phyloP scores from a whole-genome alignment of 2,329 filamentous ascomycete genomes.

The Fusarium floridanum region DNA sequence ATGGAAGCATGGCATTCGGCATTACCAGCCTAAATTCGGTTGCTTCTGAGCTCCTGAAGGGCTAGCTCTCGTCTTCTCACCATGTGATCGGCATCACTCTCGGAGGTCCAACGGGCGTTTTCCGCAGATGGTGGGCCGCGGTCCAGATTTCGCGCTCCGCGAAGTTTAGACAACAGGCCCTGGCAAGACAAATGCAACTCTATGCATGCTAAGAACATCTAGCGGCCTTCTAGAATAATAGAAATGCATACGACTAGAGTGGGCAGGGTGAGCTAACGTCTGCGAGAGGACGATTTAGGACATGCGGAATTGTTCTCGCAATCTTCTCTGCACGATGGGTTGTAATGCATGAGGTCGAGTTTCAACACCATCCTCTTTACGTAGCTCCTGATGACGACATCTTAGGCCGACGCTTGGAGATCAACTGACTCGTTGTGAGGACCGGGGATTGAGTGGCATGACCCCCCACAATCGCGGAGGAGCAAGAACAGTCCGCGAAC shows the following conservation, averaged over 20 bases:
- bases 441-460: neutral
- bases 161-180: neutral
- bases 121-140: neutral
- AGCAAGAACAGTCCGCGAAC: neutral
- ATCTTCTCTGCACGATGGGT: neutral
- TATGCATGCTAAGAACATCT: neutral
- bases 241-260: neutral
- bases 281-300: neutral
- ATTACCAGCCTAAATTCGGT: neutral
- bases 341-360: neutral
- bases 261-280: neutral
- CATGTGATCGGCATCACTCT: neutral
- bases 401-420: neutral
- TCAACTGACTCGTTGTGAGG: neutral
- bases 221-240: neutral
- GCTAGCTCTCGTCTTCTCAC: neutral
- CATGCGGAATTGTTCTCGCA: neutral
- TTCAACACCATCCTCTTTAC: neutral
- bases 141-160: neutral
- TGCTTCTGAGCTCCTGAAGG: neutral
- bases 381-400: neutral
- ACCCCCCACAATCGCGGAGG: neutral
- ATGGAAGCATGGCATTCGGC: neutral
- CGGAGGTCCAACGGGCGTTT: neutral
- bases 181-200: neutral